phyloP scores from a whole-genome alignment of 2,329 filamentous ascomycete species.

The Cercospora canescens region DNA sequence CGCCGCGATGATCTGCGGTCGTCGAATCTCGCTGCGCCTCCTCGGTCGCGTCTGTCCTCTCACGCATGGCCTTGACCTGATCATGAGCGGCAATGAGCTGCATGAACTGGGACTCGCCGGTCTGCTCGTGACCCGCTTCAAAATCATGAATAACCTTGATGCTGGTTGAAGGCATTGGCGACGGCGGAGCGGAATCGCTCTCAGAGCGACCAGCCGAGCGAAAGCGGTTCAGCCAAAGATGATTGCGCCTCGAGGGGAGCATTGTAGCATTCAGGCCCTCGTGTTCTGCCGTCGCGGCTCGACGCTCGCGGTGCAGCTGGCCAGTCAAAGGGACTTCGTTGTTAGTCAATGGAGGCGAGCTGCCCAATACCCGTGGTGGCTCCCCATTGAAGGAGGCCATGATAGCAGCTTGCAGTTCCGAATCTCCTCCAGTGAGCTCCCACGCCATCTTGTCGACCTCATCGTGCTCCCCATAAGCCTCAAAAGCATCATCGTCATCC shows the following conservation, averaged over 20 bases:
- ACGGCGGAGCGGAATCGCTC: neutral
- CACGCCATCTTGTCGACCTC: neutral
- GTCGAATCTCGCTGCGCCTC: neutral
- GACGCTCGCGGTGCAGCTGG: neutral
- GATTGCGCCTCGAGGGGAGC: neutral
- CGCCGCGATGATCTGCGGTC: neutral
- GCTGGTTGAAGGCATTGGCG: neutral
- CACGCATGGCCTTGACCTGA: neutral
- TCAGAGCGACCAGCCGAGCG: neutral
- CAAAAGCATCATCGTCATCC: neutral
- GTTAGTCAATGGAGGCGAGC: neutral
- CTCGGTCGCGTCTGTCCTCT: neutral
- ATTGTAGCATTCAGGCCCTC: neutral
- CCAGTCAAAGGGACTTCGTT: neutral
- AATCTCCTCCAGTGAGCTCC: neutral
- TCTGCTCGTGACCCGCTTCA: neutral
- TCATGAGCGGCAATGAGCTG: neutral
- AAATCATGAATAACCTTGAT: neutral
- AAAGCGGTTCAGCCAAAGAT: neutral
- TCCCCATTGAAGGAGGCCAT: neutral
- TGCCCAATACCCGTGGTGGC: neutral
- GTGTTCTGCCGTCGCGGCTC: neutral
- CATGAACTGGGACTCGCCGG: neutral
- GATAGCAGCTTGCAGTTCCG: neutral
- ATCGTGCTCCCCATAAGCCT: neutral